These are phyloP conservation scores for Lachancea sp. DNA, from an alignment of 805 yeast species.

Conservation along the genomic window DNA sequence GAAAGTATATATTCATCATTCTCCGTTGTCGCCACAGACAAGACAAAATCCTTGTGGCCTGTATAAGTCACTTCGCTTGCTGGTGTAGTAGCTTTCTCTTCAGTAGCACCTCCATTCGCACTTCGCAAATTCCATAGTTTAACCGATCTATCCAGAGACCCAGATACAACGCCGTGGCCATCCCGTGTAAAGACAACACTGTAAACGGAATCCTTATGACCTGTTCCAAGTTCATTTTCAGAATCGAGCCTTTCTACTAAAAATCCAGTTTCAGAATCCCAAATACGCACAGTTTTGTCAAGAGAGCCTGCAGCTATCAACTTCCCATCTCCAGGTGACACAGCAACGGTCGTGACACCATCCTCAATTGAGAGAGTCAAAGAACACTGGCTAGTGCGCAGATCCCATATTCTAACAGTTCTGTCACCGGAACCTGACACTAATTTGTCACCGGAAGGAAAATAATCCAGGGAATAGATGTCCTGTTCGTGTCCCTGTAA, in stretches of 20 bases:
- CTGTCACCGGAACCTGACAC: slow-evolving; percentile 96
- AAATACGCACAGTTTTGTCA: slow-evolving; percentile 91
- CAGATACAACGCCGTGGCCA: slow-evolving; percentile 88
- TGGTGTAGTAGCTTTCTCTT: slow-evolving; percentile 40
- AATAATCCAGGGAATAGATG: slow-evolving; percentile 89
- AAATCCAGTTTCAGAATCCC: slow-evolving; percentile 93
- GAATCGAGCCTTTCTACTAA: slow-evolving; percentile 87
- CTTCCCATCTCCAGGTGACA: slow-evolving; percentile 83
- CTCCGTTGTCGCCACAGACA: slow-evolving; percentile 90
- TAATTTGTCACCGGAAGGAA: slow-evolving; percentile 87
- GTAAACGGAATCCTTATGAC: slow-evolving; percentile 94
- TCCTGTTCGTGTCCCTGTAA: slow-evolving; percentile 96
- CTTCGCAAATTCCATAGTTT: slow-evolving; percentile 88
- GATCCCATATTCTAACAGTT: slow-evolving; percentile 94
- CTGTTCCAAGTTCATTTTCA: slow-evolving; percentile 81
- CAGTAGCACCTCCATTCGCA: slow-evolving; percentile 36
- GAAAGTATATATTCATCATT: slow-evolving; percentile 85
- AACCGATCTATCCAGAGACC: slow-evolving; percentile 91
- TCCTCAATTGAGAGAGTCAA: slow-evolving; percentile 88
- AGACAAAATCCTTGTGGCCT: slow-evolving; percentile 94
- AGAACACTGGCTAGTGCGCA: slow-evolving; percentile 79
- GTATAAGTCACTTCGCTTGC: slow-evolving; percentile 84
- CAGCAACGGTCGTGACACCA: slow-evolving; percentile 97
- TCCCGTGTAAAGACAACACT: slow-evolving; percentile 88
- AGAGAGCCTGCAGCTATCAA: slow-evolving; percentile 94